Evolutionary conservation across 2,329 filamentous ascomycete genomes (phyloP).

Genomic region (Neofusicoccum kwambonambiense): DNA sequence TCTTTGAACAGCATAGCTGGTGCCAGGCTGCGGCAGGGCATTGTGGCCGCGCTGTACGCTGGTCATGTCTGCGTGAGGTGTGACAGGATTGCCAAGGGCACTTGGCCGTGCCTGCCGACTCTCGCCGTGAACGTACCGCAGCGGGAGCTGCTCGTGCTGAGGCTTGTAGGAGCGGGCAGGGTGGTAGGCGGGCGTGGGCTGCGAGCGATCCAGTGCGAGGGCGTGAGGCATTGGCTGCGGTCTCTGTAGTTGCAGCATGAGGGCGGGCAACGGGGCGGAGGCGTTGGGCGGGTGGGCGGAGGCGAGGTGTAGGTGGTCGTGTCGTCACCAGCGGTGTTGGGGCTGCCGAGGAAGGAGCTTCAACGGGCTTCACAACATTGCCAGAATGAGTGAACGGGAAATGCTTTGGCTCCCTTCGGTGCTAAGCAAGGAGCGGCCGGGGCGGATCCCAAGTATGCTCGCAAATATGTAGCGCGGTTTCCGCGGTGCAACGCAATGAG

Average conservation of each 20-base stretch:
- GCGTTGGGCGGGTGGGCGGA: background rate
- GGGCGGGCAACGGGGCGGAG: constrained; percentile 22
- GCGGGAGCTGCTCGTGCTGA: constrained; percentile 24
- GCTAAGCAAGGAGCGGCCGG: constrained; percentile 18
- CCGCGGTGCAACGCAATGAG: constrained; percentile 13
- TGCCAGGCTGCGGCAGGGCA: constrained; percentile 4
- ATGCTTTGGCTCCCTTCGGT: constrained; percentile 8
- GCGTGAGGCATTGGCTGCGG: constrained; percentile 42
- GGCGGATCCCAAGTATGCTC: constrained; percentile 16
- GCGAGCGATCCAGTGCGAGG: constrained; percentile 33
- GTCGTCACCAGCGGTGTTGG: constrained; percentile 20
- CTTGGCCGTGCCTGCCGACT: constrained; percentile 32
- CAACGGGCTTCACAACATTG: constrained; percentile 18
- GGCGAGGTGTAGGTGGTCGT: constrained; percentile 2
- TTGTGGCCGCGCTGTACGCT: constrained; percentile 11
- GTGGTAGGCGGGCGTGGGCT: constrained; percentile 32
- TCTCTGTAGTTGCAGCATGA: constrained; percentile 43
- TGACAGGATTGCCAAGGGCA: constrained; percentile 30
- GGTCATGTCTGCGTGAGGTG: constrained; percentile 32
- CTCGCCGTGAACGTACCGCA: constrained; percentile 1
- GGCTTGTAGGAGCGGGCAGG: constrained; percentile 27
- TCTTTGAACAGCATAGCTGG: constrained; percentile 12
- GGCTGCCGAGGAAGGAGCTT: constrained; percentile 20
- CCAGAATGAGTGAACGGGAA: constrained; percentile 18
- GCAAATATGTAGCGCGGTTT: constrained; percentile 19